Conservation (phyloP, 768 basidiomycete species). For the Hygrocybe coccinea region DNA sequence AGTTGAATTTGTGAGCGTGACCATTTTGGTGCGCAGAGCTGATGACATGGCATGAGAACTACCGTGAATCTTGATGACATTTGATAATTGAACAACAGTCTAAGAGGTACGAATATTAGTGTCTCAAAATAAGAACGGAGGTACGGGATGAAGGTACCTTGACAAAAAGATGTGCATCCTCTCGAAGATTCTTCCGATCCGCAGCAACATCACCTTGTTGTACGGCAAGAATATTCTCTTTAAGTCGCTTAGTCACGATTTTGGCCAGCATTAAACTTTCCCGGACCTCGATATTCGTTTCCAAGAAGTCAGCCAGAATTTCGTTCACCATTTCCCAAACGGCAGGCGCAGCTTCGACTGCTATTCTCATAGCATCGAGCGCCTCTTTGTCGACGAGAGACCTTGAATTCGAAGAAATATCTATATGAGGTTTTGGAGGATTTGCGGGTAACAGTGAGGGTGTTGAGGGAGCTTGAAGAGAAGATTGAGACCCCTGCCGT, state of each 20-base stretch:
- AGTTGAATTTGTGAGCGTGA: constrained; percentile 73
- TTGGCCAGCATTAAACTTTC: constrained; percentile 60
- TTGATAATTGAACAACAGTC: constrained; percentile 75
- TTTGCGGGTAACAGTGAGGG: constrained; percentile 37
- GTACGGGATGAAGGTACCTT: constrained; percentile 49
- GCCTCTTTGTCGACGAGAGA: constrained; percentile 74
- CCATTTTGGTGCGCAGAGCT: constrained; percentile 63
- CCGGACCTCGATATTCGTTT: constrained; percentile 40
- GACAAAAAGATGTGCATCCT: constrained; percentile 75
- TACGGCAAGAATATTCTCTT: constrained; percentile 52
- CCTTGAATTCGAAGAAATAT: constrained; percentile 50
- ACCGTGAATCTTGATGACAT: constrained; percentile 61
- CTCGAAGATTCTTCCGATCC: constrained; percentile 61
- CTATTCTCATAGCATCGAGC: constrained; percentile 69
- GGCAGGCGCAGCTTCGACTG: constrained; percentile 72
- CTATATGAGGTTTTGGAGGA: constrained; percentile 37
- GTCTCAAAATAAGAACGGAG: not conserved
- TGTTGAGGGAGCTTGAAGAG: constrained; percentile 31
- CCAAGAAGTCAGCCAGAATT: constrained; percentile 47
- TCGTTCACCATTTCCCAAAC: constrained; percentile 83
- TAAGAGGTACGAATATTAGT: constrained; percentile 22
- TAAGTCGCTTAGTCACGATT: constrained; percentile 57
- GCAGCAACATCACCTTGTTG: constrained; percentile 50
- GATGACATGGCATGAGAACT: constrained; percentile 51
- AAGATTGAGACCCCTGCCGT: constrained; percentile 40